Evolutionary conservation across 768 basidiomycete species (phyloP).

Genomic region (Lactarius indigo): DNA sequence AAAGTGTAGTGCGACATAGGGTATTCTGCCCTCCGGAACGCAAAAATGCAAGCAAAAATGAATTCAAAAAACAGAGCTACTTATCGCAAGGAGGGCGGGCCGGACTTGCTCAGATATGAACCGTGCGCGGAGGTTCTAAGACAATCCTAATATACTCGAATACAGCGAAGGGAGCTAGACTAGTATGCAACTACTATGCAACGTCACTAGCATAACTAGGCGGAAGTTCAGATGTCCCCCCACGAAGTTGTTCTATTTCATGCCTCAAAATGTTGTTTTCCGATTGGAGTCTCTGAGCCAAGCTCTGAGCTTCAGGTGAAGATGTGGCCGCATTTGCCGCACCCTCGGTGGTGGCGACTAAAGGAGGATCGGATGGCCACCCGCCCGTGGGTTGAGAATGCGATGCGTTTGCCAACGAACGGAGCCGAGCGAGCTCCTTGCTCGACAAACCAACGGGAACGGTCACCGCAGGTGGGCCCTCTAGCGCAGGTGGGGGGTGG

Average conservation of each 20-base stretch:
- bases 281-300: conserved; percentile 1
- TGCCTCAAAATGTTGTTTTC: conserved; percentile 32
- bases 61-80: no score
- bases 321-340: neutral
- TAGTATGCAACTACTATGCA: no score
- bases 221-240: conserved; percentile 27
- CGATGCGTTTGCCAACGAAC: neutral
- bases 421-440: no score
- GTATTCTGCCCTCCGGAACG: no score
- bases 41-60: no score
- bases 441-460: conserved; percentile 2
- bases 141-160: neutral
- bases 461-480: neutral
- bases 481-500: neutral
- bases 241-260: conserved; percentile 29
- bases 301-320: neutral
- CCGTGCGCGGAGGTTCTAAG: no score
- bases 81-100: no score
- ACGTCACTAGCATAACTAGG: conserved; percentile 24
- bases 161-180: no score
- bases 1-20: no score
- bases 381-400: neutral
- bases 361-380: neutral
- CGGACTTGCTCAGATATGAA: no score
- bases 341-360: neutral